Conservation (phyloP, 2,329 filamentous ascomycete genomes). For the Ceratocystis variospora region DNA sequence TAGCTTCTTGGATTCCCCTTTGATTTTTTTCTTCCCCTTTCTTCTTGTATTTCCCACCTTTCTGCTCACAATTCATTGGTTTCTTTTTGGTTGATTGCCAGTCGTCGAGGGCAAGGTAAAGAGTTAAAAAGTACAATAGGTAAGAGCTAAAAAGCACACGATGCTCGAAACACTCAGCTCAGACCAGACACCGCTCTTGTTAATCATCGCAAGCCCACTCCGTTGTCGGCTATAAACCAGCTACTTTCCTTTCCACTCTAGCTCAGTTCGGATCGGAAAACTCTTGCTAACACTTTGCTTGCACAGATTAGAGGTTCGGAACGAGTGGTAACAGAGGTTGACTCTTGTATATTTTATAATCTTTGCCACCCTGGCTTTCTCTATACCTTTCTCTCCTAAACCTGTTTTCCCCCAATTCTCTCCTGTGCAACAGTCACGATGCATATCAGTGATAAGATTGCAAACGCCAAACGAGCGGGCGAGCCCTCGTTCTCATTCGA, state of each 20-base stretch:
- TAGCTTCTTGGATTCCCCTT: background rate
- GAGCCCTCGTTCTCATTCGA: constrained; percentile 95
- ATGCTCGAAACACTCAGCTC: background rate
- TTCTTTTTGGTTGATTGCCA: constrained; percentile 6
- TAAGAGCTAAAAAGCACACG: background rate
- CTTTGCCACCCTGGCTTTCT: constrained; percentile 3
- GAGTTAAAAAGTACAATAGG: background rate
- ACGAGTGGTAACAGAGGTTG: background rate
- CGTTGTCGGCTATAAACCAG: background rate
- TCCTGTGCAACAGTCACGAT: constrained; percentile 38
- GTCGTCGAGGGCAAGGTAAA: background rate
- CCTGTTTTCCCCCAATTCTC: background rate
- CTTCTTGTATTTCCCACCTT: background rate
- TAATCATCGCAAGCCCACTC: background rate
- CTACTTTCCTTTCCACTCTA: background rate
- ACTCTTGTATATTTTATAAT: constrained; percentile 3
- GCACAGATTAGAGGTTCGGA: background rate
- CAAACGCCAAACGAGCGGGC: constrained; percentile 62
- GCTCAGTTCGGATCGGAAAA: too few species aligned
- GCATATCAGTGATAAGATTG: constrained; percentile 90
- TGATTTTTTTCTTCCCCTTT: background rate
- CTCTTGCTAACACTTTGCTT: background rate
- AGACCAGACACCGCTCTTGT: background rate
- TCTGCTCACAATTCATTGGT: background rate
- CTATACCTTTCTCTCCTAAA: background rate